Evolutionary conservation across 1,284 basidiomycete genomes (phyloP).

Genomic region (Ceratobasidium sp.): DNA sequence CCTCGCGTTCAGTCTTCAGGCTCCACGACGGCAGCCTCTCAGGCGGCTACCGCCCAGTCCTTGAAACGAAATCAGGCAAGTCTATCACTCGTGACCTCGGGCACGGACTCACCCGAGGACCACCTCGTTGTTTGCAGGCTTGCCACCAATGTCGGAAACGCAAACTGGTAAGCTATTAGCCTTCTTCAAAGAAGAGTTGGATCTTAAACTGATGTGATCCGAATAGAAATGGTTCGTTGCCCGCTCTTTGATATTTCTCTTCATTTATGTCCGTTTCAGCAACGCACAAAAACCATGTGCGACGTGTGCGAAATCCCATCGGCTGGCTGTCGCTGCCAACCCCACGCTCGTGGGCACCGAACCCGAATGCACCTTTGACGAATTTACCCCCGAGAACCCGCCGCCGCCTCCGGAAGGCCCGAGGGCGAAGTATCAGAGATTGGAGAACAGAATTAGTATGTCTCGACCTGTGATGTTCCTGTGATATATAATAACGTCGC

Average conservation of each 20-base stretch:
- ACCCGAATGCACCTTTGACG: constrained; percentile 34
- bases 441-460: constrained; percentile 33
- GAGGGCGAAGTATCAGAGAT: constrained; percentile 31
- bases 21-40: constrained; percentile 10
- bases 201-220: neutral
- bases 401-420: constrained; percentile 33
- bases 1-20: constrained; percentile 34
- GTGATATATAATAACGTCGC: too few species aligned
- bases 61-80: constrained; percentile 35
- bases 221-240: constrained; percentile 28
- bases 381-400: constrained; percentile 30
- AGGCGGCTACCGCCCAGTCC: neutral
- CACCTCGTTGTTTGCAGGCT: constrained; percentile 9
- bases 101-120: constrained; percentile 34
- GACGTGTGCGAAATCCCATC: constrained; percentile 30
- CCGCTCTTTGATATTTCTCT: neutral
- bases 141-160: constrained; percentile 41
- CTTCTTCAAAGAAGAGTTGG: neutral
- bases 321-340: constrained; percentile 31
- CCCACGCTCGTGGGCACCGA: constrained; percentile 23
- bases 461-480: neutral
- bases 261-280: constrained; percentile 5
- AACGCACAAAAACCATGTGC: constrained; percentile 38
- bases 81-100: constrained; percentile 35
- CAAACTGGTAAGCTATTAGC: constrained; percentile 17